Conservation (phyloP, 148 eudicot species). For the Cornus controversa region DNA sequence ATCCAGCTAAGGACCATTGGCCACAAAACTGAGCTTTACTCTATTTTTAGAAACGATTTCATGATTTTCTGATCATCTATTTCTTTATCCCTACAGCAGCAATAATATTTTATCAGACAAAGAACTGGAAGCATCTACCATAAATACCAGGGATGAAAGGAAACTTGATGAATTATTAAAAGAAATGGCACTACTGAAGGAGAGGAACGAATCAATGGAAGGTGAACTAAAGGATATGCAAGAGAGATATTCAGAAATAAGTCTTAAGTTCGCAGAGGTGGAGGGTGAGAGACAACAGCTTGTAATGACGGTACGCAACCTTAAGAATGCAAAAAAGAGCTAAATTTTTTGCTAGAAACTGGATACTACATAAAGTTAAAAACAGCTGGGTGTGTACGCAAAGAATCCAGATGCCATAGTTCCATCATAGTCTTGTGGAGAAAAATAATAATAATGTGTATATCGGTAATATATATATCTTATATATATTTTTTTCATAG, state of each 20-base stretch:
- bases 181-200: constrained; percentile 56
- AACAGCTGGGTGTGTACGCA: background rate
- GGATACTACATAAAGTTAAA: background rate
- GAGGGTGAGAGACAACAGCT: constrained; percentile 94
- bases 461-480: background rate
- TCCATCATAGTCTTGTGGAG: background rate
- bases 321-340: constrained; percentile 62
- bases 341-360: background rate
- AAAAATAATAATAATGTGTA: background rate
- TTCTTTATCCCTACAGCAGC: constrained; percentile 20
- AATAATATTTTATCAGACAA: constrained; percentile 18
- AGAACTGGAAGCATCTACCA: constrained; percentile 8
- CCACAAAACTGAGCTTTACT: background rate
- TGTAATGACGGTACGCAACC: constrained; percentile 68
- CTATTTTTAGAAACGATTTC: background rate
- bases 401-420: background rate
- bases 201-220: constrained; percentile 70
- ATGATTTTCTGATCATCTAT: background rate
- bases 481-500: background rate
- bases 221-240: constrained; percentile 85
- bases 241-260: constrained; percentile 85
- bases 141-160: constrained; percentile 22
- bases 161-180: constrained; percentile 34
- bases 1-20: background rate
- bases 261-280: constrained; percentile 96